Conservation (phyloP, 1,284 basidiomycete species). For the Amylostereum areolatum region DNA sequence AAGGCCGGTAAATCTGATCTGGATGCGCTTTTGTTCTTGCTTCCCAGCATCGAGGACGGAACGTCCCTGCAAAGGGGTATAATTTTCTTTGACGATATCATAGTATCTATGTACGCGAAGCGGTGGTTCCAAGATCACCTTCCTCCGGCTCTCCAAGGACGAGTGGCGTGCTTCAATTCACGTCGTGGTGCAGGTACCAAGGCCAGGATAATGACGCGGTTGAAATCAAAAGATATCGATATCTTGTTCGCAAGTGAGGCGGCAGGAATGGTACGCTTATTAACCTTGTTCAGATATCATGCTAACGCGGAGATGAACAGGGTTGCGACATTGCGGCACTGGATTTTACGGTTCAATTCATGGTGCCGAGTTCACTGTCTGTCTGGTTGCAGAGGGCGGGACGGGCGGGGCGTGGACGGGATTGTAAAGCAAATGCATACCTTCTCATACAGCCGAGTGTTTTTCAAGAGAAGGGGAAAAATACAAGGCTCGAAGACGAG, state of each 20-base stretch:
- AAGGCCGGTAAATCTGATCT: slow-evolving; percentile 1
- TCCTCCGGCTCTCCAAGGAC: not conserved
- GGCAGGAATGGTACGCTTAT: slow-evolving; percentile 5
- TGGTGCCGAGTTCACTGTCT: slow-evolving; percentile 2
- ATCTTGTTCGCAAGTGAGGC: slow-evolving; percentile 4
- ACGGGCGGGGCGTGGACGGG: slow-evolving; percentile 19
- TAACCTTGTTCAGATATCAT: not conserved
- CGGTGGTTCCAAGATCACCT: not conserved
- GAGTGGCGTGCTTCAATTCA: not conserved
- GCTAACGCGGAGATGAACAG: not conserved
- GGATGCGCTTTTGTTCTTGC: slow-evolving; percentile 3
- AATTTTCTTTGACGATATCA: slow-evolving; percentile 1
- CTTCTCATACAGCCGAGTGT: slow-evolving; percentile 24
- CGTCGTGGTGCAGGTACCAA: not conserved
- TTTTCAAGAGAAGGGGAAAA: slow-evolving; percentile 18
- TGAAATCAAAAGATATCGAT: slow-evolving; percentile 1
- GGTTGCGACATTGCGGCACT: slow-evolving; percentile 1
- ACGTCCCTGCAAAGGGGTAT: not conserved
- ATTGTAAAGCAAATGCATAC: slow-evolving; percentile 19
- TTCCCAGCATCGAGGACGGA: slow-evolving; percentile 2
- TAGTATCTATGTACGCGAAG: not conserved
- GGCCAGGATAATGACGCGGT: not conserved
- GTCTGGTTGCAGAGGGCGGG: slow-evolving; percentile 13
- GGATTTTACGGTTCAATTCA: slow-evolving; percentile 1
- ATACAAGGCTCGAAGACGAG: slow-evolving; percentile 6